A percentile compares a stretch with the other conserved stretches of the same genome.
Evolutionary conservation across 2,329 filamentous ascomycete genomes (phyloP).

Genomic region (Byssochlamys sp.): DNA sequence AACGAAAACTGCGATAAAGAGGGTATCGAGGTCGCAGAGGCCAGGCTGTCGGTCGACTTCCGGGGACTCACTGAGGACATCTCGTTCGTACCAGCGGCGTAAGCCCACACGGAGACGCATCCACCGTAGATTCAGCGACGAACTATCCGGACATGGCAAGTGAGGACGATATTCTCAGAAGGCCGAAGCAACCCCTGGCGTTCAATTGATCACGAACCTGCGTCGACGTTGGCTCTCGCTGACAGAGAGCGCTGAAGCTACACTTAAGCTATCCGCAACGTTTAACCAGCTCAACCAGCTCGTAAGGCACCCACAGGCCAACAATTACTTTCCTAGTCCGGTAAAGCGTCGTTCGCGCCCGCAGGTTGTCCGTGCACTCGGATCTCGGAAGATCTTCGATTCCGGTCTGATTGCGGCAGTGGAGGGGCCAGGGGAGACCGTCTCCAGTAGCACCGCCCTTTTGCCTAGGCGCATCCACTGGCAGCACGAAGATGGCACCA

Average conservation of each 20-base stretch:
- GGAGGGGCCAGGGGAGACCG: background rate
- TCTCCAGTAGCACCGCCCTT: background rate
- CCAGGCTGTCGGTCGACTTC: conserved; percentile 58
- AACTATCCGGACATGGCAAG: background rate
- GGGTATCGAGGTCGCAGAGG: conserved; percentile 44
- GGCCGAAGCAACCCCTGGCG: background rate
- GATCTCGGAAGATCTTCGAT: background rate
- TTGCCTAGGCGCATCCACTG: background rate
- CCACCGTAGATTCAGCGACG: conserved; percentile 18
- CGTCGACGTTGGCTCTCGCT: background rate
- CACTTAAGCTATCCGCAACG: background rate
- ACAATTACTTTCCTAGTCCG: background rate
- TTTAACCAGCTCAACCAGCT: background rate
- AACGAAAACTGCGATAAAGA: conserved; percentile 42
- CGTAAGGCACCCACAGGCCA: background rate
- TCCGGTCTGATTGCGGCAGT: background rate
- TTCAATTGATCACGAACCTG: background rate
- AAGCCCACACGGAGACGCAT: conserved; percentile 17
- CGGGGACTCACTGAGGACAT: conserved; percentile 56
- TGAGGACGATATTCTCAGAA: background rate
- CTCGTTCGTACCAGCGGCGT: conserved; percentile 30
- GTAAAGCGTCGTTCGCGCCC: background rate
- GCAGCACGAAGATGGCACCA: background rate
- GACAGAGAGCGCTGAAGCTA: background rate
- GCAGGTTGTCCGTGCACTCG: background rate